A percentile compares a stretch with the other conserved stretches of the same genome.
Conservation (phyloP, 202 grass and related monocot species). For the Zoysia matrella region DNA sequence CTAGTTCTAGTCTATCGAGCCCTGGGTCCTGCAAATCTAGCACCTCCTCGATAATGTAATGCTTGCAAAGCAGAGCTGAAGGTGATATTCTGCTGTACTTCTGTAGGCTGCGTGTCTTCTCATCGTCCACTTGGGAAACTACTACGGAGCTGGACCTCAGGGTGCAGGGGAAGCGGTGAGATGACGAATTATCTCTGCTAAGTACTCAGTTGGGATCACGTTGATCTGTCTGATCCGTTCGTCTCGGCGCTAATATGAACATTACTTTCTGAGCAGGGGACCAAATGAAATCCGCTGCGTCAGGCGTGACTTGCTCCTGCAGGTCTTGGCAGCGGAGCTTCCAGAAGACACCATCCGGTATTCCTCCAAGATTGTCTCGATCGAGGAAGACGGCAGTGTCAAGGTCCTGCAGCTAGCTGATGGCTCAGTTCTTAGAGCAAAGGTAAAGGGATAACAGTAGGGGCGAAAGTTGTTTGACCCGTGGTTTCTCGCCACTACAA, state of each 20-base stretch:
- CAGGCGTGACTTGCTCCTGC: conserved; percentile 57
- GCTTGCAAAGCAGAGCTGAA: neutral
- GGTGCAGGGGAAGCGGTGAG: conserved; percentile 51
- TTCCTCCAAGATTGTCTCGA: conserved; percentile 67
- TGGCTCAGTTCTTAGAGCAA: conserved; percentile 52
- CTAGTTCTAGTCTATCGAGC: too few relatives aligned
- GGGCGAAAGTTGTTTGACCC: too few relatives aligned
- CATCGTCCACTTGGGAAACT: conserved; percentile 35
- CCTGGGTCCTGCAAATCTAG: too few relatives aligned
- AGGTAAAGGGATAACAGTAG: conserved; percentile 28
- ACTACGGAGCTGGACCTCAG: conserved; percentile 28
- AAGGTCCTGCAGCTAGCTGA: conserved; percentile 63
- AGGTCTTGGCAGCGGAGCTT: conserved; percentile 57
- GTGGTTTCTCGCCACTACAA: too few relatives aligned
- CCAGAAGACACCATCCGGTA: conserved; percentile 67
- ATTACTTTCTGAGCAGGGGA: conserved; percentile 28
- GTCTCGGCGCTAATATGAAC: neutral
- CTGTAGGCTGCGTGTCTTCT: conserved; percentile 34
- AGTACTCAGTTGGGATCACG: neutral
- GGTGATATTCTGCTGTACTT: neutral
- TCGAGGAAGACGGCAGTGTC: conserved; percentile 48
- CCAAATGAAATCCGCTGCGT: conserved; percentile 53
- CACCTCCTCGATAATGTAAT: neutral
- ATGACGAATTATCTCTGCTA: neutral
- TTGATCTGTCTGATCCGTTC: neutral